Percentiles rank a stretch among this genome's conserved stretches.
Evolutionary conservation across 176 grass and related monocot genomes (phyloP).

Genomic region (Oryza rufipogon): DNA sequence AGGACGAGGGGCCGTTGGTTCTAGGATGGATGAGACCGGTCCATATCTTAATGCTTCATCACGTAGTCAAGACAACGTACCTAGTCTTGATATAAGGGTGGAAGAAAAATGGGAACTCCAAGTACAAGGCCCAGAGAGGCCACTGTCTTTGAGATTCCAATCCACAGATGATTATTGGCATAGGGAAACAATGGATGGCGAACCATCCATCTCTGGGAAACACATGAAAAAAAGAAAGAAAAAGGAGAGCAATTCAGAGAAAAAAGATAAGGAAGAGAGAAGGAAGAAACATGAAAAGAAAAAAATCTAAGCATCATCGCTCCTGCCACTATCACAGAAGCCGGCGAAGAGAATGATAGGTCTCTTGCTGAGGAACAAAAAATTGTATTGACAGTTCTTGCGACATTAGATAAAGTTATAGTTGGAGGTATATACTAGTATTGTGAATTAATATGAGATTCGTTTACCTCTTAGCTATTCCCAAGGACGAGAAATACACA

Average conservation of each 20-base stretch:
- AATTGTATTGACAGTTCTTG: neutral
- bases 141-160: slow-evolving; percentile 42
- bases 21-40: slow-evolving; percentile 74
- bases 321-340: slow-evolving; percentile 47
- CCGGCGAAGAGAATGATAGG: slow-evolving; percentile 40
- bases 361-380: neutral
- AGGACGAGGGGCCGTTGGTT: slow-evolving; percentile 63
- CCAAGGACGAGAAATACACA: too few relatives aligned
- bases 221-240: slow-evolving; percentile 34
- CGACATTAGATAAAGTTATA: too few relatives aligned
- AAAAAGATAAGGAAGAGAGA: slow-evolving; percentile 27
- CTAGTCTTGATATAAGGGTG: slow-evolving; percentile 8
- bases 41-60: slow-evolving; percentile 42
- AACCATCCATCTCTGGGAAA: slow-evolving; percentile 17
- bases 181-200: neutral
- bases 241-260: slow-evolving; percentile 10
- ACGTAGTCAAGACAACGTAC: neutral
- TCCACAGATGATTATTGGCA: neutral
- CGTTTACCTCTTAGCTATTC: too few relatives aligned
- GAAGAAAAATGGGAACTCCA: slow-evolving; percentile 38
- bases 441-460: too few relatives aligned
- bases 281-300: slow-evolving; percentile 19
- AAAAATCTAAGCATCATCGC: slow-evolving; percentile 48
- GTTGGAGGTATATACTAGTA: too few relatives aligned
- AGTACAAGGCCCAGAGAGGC: slow-evolving; percentile 55